Base-by-base conservation (phyloP, 106 monocot species). In the Dioscorea alata region DNA sequence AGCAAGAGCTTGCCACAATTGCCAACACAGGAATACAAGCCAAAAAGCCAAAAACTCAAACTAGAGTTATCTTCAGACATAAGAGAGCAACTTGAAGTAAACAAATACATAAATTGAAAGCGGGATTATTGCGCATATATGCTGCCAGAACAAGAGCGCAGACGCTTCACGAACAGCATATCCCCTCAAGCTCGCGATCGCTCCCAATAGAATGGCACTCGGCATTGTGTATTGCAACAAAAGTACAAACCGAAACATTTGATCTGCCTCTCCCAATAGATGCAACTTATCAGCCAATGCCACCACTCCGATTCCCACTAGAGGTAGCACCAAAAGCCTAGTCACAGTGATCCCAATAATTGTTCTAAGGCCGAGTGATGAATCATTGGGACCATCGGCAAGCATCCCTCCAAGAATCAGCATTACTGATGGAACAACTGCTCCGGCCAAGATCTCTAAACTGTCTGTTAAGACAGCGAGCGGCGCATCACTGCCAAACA, bases 121-220 rank as follows among this genome's bases (percentile, higher is more conserved):
- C 8, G 96, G 89, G 18, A 87, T 59, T 12, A 97, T 73, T 4
- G 89, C 96, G 54, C 76, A 86, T 4, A 90, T 57, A 70, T 97
- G 96, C 79, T 97, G 96, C 96, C 96, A 97, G 72, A 96, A 96
- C 73, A 96, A 67, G 16, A 92, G 52, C 12, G 96, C 92, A 5
- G 96, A 96, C 53, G 89, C 86, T 72, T 96, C 96, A 59, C 79
- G 79, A 28, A 96, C 86, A 24, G 89, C 92, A 74, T 96, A 96
- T 0, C 92, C 92, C 69, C 96, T 86, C 77, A 96, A 71, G 75
- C 96, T 92, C 19, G 96, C 96, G 48, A 96, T 89, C 15, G 96
- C 96, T 67, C 92, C 96, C 69, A 96, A 54, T 58, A 96, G 72
- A 28, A 96, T 96, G 4, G 96, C 96, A 60, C 89, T 92, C 1